phyloP scores from a whole-genome alignment of 1,139 yeast genomes.

The Yamadazyma buinensis region DNA sequence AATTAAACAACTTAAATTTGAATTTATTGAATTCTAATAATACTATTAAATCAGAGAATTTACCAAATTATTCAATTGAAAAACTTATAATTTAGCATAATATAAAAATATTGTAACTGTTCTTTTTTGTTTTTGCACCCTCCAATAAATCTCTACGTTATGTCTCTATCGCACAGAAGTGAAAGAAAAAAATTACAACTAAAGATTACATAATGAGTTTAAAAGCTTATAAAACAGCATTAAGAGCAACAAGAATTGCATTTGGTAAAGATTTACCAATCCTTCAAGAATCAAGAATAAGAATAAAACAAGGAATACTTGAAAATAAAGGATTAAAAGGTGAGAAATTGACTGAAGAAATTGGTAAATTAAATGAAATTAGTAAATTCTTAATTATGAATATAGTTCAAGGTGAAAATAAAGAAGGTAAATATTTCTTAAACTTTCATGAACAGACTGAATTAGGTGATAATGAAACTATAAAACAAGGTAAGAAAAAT shows the following conservation, averaged over 20 bases:
- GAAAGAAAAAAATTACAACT: too few relatives aligned
- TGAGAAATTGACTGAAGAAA: constrained; percentile 46
- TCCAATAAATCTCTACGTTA: too few relatives aligned
- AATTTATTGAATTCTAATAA: constrained; percentile 50
- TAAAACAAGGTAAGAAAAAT: constrained; percentile 29
- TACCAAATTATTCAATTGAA: constrained; percentile 53
- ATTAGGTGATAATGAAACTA: constrained; percentile 78
- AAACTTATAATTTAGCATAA: constrained; percentile 22
- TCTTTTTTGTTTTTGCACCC: too few relatives aligned
- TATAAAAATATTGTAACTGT: too few relatives aligned
- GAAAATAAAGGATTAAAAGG: constrained; percentile 26
- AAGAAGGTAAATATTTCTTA: constrained; percentile 47
- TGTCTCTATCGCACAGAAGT: too few relatives aligned
- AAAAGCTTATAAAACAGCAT: constrained; percentile 62
- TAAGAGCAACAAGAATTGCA: constrained; percentile 69
- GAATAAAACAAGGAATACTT: constrained; percentile 60
- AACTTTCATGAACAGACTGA: constrained; percentile 81
- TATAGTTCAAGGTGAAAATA: constrained; percentile 76
- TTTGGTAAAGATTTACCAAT: constrained; percentile 56
- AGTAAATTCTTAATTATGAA: constrained; percentile 64
- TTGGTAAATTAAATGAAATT: constrained; percentile 64
- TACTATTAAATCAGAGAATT: constrained; percentile 20
- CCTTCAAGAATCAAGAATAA: constrained; percentile 57
- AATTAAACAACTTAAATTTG: constrained; percentile 49
- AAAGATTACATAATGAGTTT: too few relatives aligned